Conservation (phyloP, 106 monocot genomes). For the Cymbidium sinense region DNA sequence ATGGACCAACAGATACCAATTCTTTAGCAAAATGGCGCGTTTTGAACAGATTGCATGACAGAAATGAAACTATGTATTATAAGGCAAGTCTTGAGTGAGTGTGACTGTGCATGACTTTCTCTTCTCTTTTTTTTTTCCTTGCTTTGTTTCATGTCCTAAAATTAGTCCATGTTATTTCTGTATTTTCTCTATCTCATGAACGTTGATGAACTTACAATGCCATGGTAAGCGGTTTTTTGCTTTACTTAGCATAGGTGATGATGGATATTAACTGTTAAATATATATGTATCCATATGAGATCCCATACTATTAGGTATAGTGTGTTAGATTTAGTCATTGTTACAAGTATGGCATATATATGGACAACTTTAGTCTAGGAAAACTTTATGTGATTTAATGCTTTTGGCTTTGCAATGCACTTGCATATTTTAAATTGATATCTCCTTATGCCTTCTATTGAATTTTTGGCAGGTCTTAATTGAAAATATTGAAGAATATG, state of each 20-base stretch:
- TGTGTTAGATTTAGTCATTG: background rate
- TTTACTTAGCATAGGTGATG: background rate
- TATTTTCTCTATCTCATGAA: background rate
- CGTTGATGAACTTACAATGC: background rate
- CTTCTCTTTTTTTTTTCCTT: background rate
- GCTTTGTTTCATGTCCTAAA: background rate
- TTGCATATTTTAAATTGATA: background rate
- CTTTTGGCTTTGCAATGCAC: background rate
- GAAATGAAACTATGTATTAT: constrained; percentile 96
- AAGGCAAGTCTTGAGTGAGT: constrained; percentile 40
- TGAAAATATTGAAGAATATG: constrained; percentile 90
- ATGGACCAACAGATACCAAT: constrained; percentile 74
- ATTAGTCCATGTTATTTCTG: background rate
- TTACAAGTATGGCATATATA: background rate
- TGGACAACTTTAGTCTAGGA: background rate
- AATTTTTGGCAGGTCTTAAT: constrained; percentile 50
- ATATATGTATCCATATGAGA: background rate
- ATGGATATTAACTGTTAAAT: background rate
- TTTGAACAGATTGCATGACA: constrained; percentile 90
- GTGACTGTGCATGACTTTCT: background rate
- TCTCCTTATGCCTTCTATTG: constrained; percentile 7
- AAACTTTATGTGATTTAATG: background rate
- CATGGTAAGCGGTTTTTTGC: background rate
- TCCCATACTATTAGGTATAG: background rate
- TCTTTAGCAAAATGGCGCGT: constrained; percentile 96